phyloP scores from a whole-genome alignment of 257 asterid species.

The Rubia yunnanensis region DNA sequence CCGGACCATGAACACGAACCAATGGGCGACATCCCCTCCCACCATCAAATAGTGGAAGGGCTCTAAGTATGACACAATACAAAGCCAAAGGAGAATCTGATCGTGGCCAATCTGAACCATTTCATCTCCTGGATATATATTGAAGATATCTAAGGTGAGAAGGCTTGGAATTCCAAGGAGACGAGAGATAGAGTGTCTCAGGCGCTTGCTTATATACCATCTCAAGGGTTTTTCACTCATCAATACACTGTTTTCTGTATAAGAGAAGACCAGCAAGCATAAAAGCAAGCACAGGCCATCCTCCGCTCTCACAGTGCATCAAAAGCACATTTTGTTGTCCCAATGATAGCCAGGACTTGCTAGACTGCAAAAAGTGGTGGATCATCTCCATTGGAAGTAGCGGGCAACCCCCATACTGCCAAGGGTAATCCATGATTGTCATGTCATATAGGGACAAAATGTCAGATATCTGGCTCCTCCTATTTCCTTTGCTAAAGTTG shows the following conservation, averaged over 20 bases:
- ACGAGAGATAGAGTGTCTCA: constrained; percentile 87
- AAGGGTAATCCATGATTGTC: constrained; percentile 99
- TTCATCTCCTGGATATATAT: constrained; percentile 65
- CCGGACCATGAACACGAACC: constrained; percentile 84
- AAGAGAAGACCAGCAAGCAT: constrained; percentile 98
- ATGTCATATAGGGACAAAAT: constrained; percentile 82
- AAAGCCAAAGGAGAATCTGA: constrained; percentile 74
- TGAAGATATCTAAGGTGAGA: constrained; percentile 98
- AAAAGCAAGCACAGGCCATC: constrained; percentile 96
- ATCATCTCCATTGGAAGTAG: constrained; percentile 89
- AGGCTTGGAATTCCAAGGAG: constrained; percentile 92
- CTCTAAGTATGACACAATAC: constrained; percentile 68
- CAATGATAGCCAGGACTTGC: constrained; percentile 97
- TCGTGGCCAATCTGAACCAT: constrained; percentile 91
- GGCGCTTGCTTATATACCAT: constrained; percentile 99
- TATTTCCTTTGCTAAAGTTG: constrained; percentile 82
- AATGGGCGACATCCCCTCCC: constrained; percentile 88
- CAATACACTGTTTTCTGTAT: constrained; percentile 85
- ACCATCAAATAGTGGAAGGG: constrained; percentile 57
- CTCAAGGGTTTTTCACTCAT: constrained; percentile 94
- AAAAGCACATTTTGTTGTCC: constrained; percentile 96
- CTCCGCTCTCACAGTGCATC: constrained; percentile 97
- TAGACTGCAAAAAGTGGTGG: constrained; percentile 87
- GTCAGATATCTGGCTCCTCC: constrained; percentile 84
- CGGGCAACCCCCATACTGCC: constrained; percentile 87